A percentile compares a stretch with the other conserved stretches of the same genome.
Conservation (phyloP, 345 rosid species). For the Eucalyptus albens region DNA sequence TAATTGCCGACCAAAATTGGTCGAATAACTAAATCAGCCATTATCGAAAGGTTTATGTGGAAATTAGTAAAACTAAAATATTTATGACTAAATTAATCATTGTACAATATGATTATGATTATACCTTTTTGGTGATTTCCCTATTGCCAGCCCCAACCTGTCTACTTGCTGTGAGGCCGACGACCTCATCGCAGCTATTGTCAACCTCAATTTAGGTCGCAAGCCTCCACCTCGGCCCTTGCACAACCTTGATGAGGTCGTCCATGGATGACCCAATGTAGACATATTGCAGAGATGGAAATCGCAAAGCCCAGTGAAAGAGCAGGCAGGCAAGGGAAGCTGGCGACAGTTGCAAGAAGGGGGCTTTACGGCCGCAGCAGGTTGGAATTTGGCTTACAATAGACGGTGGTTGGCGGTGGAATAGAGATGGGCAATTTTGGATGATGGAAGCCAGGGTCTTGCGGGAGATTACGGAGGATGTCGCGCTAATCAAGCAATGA, state of each 20-base stretch:
- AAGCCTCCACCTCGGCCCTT: background rate
- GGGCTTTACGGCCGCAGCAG: no score
- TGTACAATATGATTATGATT: no score
- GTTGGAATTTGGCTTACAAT: no score
- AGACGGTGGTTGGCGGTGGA: no score
- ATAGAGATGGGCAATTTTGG: background rate
- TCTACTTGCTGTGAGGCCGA: background rate
- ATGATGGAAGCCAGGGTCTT: background rate
- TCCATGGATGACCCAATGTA: no score
- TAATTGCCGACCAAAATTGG: background rate
- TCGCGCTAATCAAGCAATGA: background rate
- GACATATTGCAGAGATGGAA: no score
- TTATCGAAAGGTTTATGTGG: fast-evolving
- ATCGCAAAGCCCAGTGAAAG: no score
- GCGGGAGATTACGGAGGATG: background rate
- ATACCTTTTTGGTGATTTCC: no score
- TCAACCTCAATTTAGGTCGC: background rate
- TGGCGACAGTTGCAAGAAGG: no score
- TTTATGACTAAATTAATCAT: no score
- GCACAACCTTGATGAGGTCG: background rate
- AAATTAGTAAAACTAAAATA: no score
- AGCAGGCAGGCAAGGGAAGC: no score
- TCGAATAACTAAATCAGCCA: background rate
- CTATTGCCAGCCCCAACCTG: background rate
- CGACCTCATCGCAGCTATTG: background rate